phyloP scores from a whole-genome alignment of 352 stramenopile species.

The Thalassiosira exigua region DNA sequence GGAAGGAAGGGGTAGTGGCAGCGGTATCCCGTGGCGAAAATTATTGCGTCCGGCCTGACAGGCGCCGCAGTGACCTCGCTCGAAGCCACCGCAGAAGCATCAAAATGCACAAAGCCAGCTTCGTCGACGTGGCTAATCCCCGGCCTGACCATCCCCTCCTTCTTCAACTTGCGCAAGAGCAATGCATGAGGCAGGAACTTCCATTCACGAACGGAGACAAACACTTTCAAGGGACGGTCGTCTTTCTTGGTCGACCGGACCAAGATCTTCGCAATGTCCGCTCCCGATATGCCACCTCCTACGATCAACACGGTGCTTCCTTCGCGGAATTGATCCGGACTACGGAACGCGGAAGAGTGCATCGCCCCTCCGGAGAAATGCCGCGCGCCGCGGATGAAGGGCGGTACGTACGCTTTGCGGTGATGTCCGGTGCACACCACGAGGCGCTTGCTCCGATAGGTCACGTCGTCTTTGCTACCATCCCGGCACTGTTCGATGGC shows the following conservation, averaged over 20 bases:
- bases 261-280: conserved; percentile 2
- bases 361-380: background rate
- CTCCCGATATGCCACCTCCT: conserved; percentile 1
- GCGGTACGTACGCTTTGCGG: background rate
- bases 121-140: background rate
- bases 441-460: background rate
- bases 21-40: conserved; percentile 7
- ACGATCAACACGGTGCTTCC: background rate
- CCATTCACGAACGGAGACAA: background rate
- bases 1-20: conserved; percentile 4
- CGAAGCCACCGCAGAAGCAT: background rate
- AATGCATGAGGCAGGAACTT: background rate
- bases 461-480: background rate
- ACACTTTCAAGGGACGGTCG: background rate
- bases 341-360: conserved; percentile 6
- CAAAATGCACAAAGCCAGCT: conserved; percentile 5
- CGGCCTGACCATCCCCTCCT: background rate
- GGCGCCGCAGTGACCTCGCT: background rate
- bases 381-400: background rate
- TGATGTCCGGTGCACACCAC: conserved; percentile 5
- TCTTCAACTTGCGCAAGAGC: background rate
- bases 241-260: no score
- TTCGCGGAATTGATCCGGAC: background rate
- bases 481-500: background rate
- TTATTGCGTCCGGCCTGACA: background rate